Evolutionary conservation across 805 yeast genomes (phyloP).

Genomic region (Starmera caribaea): DNA sequence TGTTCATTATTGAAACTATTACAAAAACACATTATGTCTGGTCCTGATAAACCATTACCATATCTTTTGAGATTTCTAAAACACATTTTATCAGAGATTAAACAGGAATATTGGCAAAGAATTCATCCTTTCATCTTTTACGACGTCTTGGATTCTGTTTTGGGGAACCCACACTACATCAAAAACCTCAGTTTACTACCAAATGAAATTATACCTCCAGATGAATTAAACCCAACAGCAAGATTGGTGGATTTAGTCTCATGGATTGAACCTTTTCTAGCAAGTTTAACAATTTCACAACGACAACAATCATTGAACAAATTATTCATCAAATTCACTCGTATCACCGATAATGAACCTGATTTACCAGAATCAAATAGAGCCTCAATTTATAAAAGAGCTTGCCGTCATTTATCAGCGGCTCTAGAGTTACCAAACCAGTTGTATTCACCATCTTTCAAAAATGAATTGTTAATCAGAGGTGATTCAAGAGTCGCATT

Average conservation of each 20-base stretch:
- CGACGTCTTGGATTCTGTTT: conserved; percentile 49
- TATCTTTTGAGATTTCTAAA: conserved; percentile 43
- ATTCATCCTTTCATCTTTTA: conserved; percentile 45
- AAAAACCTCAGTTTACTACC: conserved; percentile 24
- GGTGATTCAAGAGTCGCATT: conserved; percentile 40
- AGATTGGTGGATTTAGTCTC: conserved; percentile 34
- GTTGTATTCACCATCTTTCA: conserved; percentile 19
- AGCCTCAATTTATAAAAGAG: conserved; percentile 23
- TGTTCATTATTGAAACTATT: conserved; percentile 30
- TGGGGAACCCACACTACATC: conserved; percentile 42
- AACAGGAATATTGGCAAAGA: conserved; percentile 41
- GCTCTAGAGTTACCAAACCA: conserved; percentile 8
- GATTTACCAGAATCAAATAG: conserved; percentile 19
- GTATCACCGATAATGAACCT: conserved; percentile 22
- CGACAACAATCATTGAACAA: conserved; percentile 43
- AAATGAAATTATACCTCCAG: conserved; percentile 16
- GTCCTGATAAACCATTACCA: conserved; percentile 30
- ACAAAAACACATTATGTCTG: conserved; percentile 43
- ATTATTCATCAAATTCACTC: conserved; percentile 38
- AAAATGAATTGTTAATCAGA: conserved; percentile 30
- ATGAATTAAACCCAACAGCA: conserved; percentile 22
- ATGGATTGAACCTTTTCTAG: conserved; percentile 45
- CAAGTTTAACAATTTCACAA: conserved; percentile 37
- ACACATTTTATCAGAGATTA: conserved; percentile 32
- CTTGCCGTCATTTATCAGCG: conserved; percentile 9